Percentiles rank a stretch among this genome's conserved stretches.
These are phyloP conservation scores for Yamadazyma endophytica DNA, from an alignment of 805 yeast species.

Conservation along the genomic window DNA sequence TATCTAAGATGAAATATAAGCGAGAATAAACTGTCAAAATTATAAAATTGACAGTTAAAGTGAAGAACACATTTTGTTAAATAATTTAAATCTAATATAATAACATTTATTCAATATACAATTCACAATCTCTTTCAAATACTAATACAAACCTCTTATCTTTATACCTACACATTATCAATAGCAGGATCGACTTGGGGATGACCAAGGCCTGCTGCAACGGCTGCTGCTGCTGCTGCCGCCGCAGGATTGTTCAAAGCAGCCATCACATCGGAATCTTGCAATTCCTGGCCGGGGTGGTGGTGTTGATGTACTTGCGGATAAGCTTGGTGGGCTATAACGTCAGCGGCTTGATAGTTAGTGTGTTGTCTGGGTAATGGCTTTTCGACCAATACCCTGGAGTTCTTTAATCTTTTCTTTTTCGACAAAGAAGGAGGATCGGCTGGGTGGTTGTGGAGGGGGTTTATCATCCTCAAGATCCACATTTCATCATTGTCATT, in stretches of 20 bases:
- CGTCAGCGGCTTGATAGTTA: conserved; percentile 1
- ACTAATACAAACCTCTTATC: no score
- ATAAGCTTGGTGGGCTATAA: conserved; percentile 2
- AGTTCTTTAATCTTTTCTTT: conserved; percentile 36
- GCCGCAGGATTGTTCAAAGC: conserved; percentile 22
- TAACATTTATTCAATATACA: no score
- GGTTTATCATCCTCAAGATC: conserved; percentile 45
- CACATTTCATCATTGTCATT: conserved; percentile 32
- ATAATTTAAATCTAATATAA: no score
- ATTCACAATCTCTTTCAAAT: no score
- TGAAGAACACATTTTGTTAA: no score
- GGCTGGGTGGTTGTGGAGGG: conserved; percentile 42
- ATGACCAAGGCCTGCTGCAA: conserved; percentile 20
- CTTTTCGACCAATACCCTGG: conserved; percentile 41
- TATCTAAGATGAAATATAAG: no score
- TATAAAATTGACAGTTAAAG: no score
- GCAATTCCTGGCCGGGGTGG: conserved; percentile 19
- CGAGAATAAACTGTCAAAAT: no score
- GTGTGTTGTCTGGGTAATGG: conserved; percentile 22
- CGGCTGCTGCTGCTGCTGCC: conserved; percentile 23
- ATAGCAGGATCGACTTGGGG: conserved; percentile 39
- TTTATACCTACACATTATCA: conserved; percentile 40
- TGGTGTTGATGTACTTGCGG: conserved; percentile 15
- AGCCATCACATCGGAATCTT: conserved; percentile 41
- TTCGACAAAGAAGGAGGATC: conserved; percentile 32